A percentile compares a stretch with the other conserved stretches of the same genome.
These are phyloP conservation scores for Immersiporthe knoxdaviesiana DNA, from an alignment of 2,329 filamentous ascomycete species.

Conservation along the genomic window DNA sequence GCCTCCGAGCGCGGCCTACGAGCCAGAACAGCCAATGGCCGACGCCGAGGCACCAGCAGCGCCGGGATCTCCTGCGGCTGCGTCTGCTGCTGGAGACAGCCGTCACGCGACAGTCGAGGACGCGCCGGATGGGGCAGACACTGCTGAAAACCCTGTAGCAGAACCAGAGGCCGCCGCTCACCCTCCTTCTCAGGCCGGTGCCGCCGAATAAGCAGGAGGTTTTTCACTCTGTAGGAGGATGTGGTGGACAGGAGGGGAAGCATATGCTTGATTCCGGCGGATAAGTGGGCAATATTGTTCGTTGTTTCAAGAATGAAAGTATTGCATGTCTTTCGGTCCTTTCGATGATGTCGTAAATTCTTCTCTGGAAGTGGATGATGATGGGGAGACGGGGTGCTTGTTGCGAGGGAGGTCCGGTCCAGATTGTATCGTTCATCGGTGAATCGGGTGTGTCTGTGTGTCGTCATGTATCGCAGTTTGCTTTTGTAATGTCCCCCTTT, in stretches of 20 bases:
- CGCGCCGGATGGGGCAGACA: background rate
- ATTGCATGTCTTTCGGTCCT: background rate
- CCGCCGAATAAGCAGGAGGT: background rate
- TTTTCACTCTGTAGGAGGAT: background rate
- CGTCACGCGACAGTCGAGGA: conserved; percentile 4
- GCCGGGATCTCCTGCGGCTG: background rate
- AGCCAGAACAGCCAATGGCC: background rate
- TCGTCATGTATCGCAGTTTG: background rate
- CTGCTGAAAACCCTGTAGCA: background rate
- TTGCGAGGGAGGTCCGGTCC: background rate
- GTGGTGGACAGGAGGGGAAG: background rate
- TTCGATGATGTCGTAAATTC: background rate
- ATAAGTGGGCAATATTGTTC: background rate
- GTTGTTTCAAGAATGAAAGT: background rate
- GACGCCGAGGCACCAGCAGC: background rate
- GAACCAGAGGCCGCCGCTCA: conserved; percentile 11
- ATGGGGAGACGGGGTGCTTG: background rate
- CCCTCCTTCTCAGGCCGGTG: conserved; percentile 11
- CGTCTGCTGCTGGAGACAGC: background rate
- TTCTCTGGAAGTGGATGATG: too few species aligned
- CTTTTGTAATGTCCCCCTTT: background rate
- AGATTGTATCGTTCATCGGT: background rate
- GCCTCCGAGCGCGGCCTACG: background rate
- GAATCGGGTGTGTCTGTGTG: background rate
- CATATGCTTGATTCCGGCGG: background rate